Evolutionary conservation across 805 yeast genomes (phyloP).

Genomic region (Candida succiphila): DNA sequence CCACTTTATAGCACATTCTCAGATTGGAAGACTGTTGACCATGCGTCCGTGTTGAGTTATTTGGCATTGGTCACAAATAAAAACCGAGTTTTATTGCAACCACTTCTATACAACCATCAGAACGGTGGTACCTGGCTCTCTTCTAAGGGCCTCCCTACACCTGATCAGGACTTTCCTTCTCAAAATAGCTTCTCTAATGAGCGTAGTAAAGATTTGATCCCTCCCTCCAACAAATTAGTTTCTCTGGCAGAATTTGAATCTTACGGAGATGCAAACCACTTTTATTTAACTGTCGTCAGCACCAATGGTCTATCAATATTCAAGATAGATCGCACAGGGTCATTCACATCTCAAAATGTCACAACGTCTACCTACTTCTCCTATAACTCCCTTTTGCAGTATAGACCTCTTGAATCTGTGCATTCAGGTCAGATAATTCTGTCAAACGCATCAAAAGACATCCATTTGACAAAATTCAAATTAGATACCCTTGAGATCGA

Average conservation of each 20-base stretch:
- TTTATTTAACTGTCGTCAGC: not conserved
- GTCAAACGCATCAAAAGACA: conserved; percentile 5
- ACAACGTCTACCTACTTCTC: conserved; percentile 5
- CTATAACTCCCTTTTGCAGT: conserved; percentile 8
- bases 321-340: not conserved
- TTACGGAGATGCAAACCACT: too few species aligned
- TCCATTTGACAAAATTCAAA: conserved; percentile 2
- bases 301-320: conserved; percentile 4
- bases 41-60: not conserved
- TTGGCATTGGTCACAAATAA: not conserved
- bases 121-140: not conserved
- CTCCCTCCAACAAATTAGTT: too few species aligned
- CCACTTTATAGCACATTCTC: not conserved
- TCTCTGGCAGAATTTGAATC: too few species aligned
- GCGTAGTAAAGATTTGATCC: too few species aligned
- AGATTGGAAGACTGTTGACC: not conserved
- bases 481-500: not conserved
- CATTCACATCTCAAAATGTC: not conserved
- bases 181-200: too few species aligned
- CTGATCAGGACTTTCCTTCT: too few species aligned
- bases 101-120: not conserved
- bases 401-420: not conserved
- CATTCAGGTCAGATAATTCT: conserved; percentile 2
- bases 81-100: not conserved
- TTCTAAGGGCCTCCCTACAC: too few species aligned